A percentile compares a stretch with the other conserved stretches of the same genome.
Evolutionary conservation across 352 stramenopile species (phyloP).

Genomic region (Phytophthora palmivora): DNA sequence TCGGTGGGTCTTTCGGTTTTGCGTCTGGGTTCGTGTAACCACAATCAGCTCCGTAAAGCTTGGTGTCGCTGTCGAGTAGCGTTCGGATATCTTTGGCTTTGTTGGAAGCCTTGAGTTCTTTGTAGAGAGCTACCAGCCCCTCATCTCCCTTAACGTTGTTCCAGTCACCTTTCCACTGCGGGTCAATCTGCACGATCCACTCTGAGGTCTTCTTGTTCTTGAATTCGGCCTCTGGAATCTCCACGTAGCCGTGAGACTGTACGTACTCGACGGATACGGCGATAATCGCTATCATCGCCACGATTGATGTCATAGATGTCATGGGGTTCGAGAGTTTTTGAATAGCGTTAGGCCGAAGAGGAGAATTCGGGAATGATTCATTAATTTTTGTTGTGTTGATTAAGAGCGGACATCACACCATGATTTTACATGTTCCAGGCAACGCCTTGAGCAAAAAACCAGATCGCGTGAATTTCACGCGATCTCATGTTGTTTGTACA

Average conservation of each 20-base stretch:
- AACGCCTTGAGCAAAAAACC: too few relatives aligned
- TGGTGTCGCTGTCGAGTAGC: slow-evolving; percentile 38
- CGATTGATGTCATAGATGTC: slow-evolving; percentile 14
- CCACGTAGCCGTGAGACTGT: slow-evolving; percentile 33
- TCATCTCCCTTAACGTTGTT: slow-evolving; percentile 23
- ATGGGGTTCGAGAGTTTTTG: slow-evolving; percentile 1
- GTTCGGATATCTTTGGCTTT: slow-evolving; percentile 37
- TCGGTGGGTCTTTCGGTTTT: slow-evolving; percentile 27
- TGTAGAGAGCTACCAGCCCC: slow-evolving; percentile 31
- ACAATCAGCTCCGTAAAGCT: slow-evolving; percentile 38
- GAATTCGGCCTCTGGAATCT: slow-evolving; percentile 38
- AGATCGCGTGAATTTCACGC: neutral
- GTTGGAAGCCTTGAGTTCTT: slow-evolving; percentile 32
- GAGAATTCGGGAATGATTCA: slow-evolving; percentile 22
- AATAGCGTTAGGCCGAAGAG: neutral
- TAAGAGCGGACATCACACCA: too few relatives aligned
- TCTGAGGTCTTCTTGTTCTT: slow-evolving; percentile 29
- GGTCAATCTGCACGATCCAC: slow-evolving; percentile 46
- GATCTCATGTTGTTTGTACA: slow-evolving; percentile 2
- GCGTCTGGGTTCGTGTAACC: slow-evolving; percentile 37
- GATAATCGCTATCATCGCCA: slow-evolving; percentile 1
- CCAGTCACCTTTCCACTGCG: slow-evolving; percentile 44
- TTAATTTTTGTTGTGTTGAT: neutral
- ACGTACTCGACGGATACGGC: slow-evolving; percentile 14
- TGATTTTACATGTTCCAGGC: too few relatives aligned